Base-by-base conservation (phyloP, 192 early-diverging fungal genomes). In the Entophlyctis luteolus region DNA sequence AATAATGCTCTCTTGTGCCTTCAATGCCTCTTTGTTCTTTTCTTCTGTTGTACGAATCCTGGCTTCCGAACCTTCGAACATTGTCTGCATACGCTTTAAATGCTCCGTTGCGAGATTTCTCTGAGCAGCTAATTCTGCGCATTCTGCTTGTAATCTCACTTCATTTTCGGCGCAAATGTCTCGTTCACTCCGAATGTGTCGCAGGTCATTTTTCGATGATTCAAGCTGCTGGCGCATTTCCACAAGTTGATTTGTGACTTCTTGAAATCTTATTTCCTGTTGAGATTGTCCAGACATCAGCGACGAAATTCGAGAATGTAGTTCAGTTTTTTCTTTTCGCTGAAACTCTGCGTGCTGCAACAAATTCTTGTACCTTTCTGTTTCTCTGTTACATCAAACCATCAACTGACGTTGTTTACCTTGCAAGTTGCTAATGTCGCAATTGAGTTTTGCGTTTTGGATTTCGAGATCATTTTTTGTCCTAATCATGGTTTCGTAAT, bases 381-480 rank as follows among this genome's bases (percentile, higher is more conserved):
- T 14, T 28, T 6, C n/a, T n/a, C n/a, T n/a, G n/a, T n/a, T n/a
- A n/a, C n/a, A n/a, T n/a, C n/a, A n/a, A n/a, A n/a, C n/a, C n/a
- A n/a, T n/a, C n/a, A n/a, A n/a, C n/a, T n/a, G n/a, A n/a, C n/a
- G n/a, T n/a, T n/a, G n/a, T n/a, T n/a, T 46, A 65, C 70, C 70
- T 60, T 71, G 59, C 60, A 71, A 46, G 36, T 85, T 80, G 49
- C 81, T 72, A 22, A 82, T 68, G 60, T 86, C 81, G 45, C 84
- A 78, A 72, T 88, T 82, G 33, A 86, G 71, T 38, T 81, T 77
- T 27, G 82, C 86, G 18, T 86, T 78, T 16, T 87, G 79, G 49
- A 90, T 84, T 6, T 82, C 74, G n/a, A 83, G 75, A 25, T 87
- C 82, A 1, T 79, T 82, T 34, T 81, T 81, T 46, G 88, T 84